A percentile compares a stretch with the other conserved stretches of the same genome.
Conservation (phyloP, 345 rosid genomes). For the Gossypium mustelinum region DNA sequence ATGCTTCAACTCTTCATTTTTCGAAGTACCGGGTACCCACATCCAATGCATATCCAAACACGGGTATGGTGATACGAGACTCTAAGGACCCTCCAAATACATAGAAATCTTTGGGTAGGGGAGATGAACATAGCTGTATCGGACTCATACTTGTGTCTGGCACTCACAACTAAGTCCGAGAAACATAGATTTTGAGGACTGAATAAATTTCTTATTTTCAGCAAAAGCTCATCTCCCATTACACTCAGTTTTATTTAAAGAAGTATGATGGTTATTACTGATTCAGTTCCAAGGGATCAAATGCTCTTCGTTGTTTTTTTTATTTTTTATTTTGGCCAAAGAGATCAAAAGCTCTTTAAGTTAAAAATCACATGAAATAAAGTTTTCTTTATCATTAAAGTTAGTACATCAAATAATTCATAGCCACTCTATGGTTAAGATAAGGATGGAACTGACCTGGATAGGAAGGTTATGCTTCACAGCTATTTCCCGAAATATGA, state of each 20-base stretch:
- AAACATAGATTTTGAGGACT: too few species aligned
- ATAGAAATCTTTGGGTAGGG: too few species aligned
- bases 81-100: not conserved
- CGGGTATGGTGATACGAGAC: not conserved
- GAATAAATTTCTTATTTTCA: too few species aligned
- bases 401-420: not conserved
- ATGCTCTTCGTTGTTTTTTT: too few species aligned
- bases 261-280: not conserved
- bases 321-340: too few species aligned
- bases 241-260: too few species aligned
- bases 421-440: not conserved
- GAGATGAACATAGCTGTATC: too few species aligned
- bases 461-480: slow-evolving; percentile 60
- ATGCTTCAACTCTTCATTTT: too few species aligned
- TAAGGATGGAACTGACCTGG: slow-evolving; percentile 46
- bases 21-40: too few species aligned
- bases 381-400: not conserved
- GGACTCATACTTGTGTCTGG: too few species aligned
- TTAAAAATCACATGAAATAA: not conserved
- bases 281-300: not conserved
- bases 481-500: slow-evolving; percentile 83
- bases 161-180: too few species aligned
- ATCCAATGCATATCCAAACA: not conserved
- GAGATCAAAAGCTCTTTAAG: not conserved
- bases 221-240: too few species aligned